Conservation (phyloP, 257 asterid species). For the Primulina huaijiensis region DNA sequence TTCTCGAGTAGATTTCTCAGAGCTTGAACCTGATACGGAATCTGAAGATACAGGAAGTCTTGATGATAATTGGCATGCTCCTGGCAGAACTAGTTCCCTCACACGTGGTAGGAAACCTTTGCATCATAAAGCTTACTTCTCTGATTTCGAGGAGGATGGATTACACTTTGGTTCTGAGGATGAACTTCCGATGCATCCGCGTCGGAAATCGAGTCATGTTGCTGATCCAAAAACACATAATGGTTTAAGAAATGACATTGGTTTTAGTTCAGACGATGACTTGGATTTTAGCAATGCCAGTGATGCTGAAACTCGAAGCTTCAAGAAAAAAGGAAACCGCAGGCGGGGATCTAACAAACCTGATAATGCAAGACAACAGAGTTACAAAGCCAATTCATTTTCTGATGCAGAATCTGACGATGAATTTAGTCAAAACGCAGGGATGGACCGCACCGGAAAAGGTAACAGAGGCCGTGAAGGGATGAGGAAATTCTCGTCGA, state of each 20-base stretch:
- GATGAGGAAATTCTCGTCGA: conserved; percentile 27
- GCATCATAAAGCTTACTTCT: conserved; percentile 30
- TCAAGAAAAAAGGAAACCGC: conserved; percentile 35
- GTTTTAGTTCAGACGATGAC: conserved; percentile 62
- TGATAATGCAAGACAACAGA: conserved; percentile 36
- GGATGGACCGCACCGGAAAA: conserved; percentile 27
- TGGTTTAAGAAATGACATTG: conserved; percentile 37
- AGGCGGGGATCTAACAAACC: conserved; percentile 32
- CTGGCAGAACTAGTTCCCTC: conserved; percentile 28
- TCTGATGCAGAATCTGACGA: conserved; percentile 50
- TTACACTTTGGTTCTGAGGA: conserved; percentile 67
- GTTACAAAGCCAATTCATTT: conserved; percentile 29
- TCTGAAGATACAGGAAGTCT: conserved; percentile 54
- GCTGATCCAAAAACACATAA: conserved; percentile 42
- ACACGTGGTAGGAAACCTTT: conserved; percentile 36
- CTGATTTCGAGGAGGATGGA: conserved; percentile 48
- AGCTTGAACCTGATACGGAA: conserved; percentile 66
- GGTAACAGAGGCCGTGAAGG: conserved; percentile 28
- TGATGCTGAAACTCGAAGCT: conserved; percentile 44
- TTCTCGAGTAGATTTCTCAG: conserved; percentile 65
- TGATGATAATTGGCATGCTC: conserved; percentile 33
- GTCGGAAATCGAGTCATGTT: conserved; percentile 69
- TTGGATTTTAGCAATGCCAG: conserved; percentile 39
- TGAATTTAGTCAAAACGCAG: conserved; percentile 28
- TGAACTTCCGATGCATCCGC: conserved; percentile 74